phyloP scores from a whole-genome alignment of 805 yeast species.

The Saccharomycopsis fermentans region DNA sequence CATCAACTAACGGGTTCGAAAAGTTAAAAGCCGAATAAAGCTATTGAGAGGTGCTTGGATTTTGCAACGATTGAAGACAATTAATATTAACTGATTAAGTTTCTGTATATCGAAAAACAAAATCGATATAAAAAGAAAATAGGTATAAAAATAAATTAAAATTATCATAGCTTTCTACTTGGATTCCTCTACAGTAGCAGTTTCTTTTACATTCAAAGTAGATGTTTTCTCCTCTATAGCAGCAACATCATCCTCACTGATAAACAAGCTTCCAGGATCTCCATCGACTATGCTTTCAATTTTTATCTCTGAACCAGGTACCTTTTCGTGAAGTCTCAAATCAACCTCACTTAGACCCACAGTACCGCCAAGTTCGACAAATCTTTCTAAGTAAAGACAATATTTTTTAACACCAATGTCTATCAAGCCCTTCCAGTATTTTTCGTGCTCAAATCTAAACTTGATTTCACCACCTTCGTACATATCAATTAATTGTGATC shows the following conservation, averaged over 20 bases:
- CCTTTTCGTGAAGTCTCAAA: slow-evolving; percentile 27
- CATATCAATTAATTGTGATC: slow-evolving; percentile 39
- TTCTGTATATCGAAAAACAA: too few relatives aligned
- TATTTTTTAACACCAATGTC: slow-evolving; percentile 32
- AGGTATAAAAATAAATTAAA: too few relatives aligned
- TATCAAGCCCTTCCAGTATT: slow-evolving; percentile 44
- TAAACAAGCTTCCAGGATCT: not conserved
- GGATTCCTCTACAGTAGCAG: not conserved
- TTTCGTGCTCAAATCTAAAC: slow-evolving; percentile 42
- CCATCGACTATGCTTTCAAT: slow-evolving; percentile 1
- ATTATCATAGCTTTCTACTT: not conserved
- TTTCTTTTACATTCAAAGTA: not conserved
- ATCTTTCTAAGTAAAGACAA: slow-evolving; percentile 29
- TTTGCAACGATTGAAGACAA: too few relatives aligned
- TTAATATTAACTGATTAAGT: too few relatives aligned
- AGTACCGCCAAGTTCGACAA: slow-evolving; percentile 31
- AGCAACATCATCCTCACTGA: not conserved
- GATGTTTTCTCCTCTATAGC: not conserved
- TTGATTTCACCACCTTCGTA: slow-evolving; percentile 38
- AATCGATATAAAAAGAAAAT: too few relatives aligned
- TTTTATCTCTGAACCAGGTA: slow-evolving; percentile 14
- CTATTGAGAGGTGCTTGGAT: too few relatives aligned
- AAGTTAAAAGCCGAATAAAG: too few relatives aligned
- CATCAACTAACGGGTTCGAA: too few relatives aligned
- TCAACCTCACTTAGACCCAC: slow-evolving; percentile 50